A percentile compares a stretch with the other conserved stretches of the same genome.
Conservation (phyloP, 2,329 filamentous ascomycete species). For the Bipolaris zeicola region DNA sequence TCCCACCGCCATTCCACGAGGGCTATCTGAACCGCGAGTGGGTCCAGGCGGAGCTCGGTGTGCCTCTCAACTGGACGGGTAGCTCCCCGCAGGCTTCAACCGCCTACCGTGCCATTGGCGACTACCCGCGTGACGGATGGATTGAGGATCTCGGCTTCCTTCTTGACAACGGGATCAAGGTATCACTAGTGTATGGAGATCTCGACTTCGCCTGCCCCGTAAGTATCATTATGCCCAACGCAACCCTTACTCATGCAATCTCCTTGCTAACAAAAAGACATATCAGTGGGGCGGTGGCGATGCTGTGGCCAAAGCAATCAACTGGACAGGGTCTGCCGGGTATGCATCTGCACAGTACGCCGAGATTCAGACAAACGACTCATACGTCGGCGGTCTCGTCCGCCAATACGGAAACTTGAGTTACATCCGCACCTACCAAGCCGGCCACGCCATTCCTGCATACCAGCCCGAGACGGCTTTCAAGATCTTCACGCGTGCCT, state of each 20-base stretch:
- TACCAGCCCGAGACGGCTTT: constrained; percentile 56
- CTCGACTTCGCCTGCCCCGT: constrained; percentile 41
- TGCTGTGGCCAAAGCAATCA: constrained; percentile 46
- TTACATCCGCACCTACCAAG: constrained; percentile 47
- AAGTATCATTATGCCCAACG: not conserved
- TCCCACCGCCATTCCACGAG: constrained; percentile 30
- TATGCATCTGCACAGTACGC: constrained; percentile 40
- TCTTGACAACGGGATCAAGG: constrained; percentile 51
- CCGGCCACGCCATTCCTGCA: constrained; percentile 49
- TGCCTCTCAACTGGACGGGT: constrained; percentile 20
- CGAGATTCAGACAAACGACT: constrained; percentile 44
- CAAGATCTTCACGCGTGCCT: constrained; percentile 56
- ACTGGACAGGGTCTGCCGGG: constrained; percentile 42
- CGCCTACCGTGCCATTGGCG: constrained; percentile 46
- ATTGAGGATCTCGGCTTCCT: constrained; percentile 54
- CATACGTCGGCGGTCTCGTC: constrained; percentile 53
- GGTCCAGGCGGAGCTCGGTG: constrained; percentile 20
- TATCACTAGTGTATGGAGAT: constrained; percentile 27
- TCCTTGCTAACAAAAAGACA: constrained; percentile 13
- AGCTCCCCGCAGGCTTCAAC: constrained; percentile 24
- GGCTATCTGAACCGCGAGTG: constrained; percentile 19
- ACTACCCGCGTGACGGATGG: constrained; percentile 52
- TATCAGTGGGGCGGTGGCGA: constrained; percentile 49
- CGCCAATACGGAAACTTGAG: constrained; percentile 46
- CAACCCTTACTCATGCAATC: not conserved